Percentiles rank a stretch among this genome's conserved stretches.
Conservation (phyloP, 2,329 filamentous ascomycete genomes). For the Colletotrichum spinosum region DNA sequence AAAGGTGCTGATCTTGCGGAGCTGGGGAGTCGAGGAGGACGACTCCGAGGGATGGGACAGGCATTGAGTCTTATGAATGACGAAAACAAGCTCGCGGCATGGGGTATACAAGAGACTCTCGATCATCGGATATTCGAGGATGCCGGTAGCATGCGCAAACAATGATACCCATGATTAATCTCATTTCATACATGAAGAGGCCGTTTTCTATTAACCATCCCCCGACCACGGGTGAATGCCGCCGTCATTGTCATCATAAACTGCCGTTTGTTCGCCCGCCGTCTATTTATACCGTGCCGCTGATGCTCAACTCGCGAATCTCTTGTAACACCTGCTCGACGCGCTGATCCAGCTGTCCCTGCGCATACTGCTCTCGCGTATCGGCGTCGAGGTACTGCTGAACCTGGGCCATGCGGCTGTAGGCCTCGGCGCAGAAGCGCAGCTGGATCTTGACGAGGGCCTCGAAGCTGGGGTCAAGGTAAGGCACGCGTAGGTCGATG, state of each 20-base stretch:
- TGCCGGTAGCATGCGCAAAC: background rate
- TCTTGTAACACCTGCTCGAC: conserved; percentile 97
- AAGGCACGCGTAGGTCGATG: conserved; percentile 96
- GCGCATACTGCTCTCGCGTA: conserved; percentile 94
- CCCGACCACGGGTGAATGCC: background rate
- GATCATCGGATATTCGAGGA: too few species aligned
- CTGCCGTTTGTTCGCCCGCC: background rate
- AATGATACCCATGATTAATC: conserved; percentile 37
- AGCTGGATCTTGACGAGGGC: conserved; percentile 98
- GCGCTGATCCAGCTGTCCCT: conserved; percentile 88
- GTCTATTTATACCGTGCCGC: conserved; percentile 68
- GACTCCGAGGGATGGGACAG: background rate
- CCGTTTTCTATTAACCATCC: conserved; percentile 20
- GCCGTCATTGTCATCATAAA: background rate
- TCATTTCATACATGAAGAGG: conserved; percentile 33
- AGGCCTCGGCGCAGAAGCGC: conserved; percentile 97
- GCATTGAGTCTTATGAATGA: background rate
- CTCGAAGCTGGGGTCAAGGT: conserved; percentile 96
- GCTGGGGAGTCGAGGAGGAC: background rate
- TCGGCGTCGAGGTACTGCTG: conserved; percentile 98
- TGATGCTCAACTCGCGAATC: conserved; percentile 96
- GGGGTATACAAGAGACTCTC: too few species aligned
- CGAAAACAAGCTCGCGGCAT: background rate
- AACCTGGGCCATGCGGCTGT: conserved; percentile 97
- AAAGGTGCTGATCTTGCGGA: background rate